A percentile compares a stretch with the other conserved stretches of the same genome.
Evolutionary conservation across 768 basidiomycete genomes (phyloP).

Genomic region (Podaxis sp.): DNA sequence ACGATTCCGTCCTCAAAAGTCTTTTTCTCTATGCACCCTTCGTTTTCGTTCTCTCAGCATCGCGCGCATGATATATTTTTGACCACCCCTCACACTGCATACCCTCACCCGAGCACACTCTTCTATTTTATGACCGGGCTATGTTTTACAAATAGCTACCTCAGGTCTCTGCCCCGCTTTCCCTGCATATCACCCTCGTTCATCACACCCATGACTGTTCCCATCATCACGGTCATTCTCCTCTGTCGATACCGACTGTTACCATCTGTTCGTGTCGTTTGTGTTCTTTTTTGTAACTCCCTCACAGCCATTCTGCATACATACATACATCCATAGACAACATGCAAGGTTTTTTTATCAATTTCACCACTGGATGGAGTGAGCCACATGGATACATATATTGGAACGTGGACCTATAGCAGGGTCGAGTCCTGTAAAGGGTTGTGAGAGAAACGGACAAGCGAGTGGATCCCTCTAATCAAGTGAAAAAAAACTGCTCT

Average conservation of each 20-base stretch:
- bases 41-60: not conserved
- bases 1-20: not conserved
- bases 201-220: not conserved
- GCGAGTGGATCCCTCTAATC: conserved; percentile 1
- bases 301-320: conserved; percentile 2
- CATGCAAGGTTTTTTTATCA: conserved; percentile 5
- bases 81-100: not conserved
- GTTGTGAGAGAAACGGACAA: conserved; percentile 3
- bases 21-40: not conserved
- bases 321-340: conserved; percentile 15
- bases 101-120: not conserved
- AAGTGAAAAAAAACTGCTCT: not conserved
- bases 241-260: not conserved
- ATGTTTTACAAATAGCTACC: not conserved
- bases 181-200: not conserved
- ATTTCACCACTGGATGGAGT: not conserved
- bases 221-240: conserved; percentile 1
- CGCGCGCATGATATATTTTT: conserved; percentile 3
- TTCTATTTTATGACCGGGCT: conserved; percentile 6
- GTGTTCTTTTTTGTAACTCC: not conserved
- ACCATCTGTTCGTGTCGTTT: not conserved
- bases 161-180: conserved; percentile 1
- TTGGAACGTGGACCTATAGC: not conserved
- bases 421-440: not conserved
- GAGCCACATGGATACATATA: not conserved